A percentile compares a stretch with the other conserved stretches of the same genome.
Conservation (phyloP, 805 yeast genomes). For the Naumovozyma castellii region DNA sequence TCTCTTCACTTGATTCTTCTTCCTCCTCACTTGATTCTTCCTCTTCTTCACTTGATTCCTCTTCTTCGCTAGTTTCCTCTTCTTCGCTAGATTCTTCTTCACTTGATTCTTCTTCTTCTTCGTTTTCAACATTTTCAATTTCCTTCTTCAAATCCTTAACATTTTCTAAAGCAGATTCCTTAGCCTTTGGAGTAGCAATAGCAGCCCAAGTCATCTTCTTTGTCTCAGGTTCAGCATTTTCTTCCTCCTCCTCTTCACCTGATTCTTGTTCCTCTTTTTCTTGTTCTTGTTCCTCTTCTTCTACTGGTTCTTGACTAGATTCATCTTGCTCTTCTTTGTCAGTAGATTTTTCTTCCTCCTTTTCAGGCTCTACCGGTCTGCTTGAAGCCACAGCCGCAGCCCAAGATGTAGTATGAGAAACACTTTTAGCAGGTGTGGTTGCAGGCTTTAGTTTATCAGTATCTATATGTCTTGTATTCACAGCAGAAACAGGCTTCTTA, state of each 20-base stretch:
- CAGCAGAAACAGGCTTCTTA: conserved; percentile 4
- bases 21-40: conserved; percentile 4
- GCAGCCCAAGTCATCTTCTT: conserved; percentile 58
- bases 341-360: conserved; percentile 3
- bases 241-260: conserved; percentile 4
- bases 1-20: conserved; percentile 1
- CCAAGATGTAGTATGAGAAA: conserved; percentile 29
- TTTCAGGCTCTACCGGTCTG: conserved; percentile 2
- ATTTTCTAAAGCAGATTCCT: conserved; percentile 21
- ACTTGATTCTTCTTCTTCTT: conserved; percentile 3
- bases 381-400: conserved; percentile 27
- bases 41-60: conserved; percentile 4
- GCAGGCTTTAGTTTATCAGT: conserved; percentile 22
- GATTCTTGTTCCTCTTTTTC: not conserved
- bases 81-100: conserved; percentile 5
- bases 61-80: conserved; percentile 5
- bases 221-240: conserved; percentile 3
- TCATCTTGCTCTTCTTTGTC: conserved; percentile 5
- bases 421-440: conserved; percentile 22
- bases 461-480: conserved; percentile 10
- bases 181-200: conserved; percentile 46
- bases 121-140: conserved; percentile 16
- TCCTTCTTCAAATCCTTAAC: conserved; percentile 30
- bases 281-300: conserved; percentile 7
- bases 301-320: too few species aligned